A percentile compares a stretch with the other conserved stretches of the same genome.
These are phyloP conservation scores for Epichloe typhina DNA, from an alignment of 2,329 filamentous ascomycete genomes.

Conservation along the genomic window DNA sequence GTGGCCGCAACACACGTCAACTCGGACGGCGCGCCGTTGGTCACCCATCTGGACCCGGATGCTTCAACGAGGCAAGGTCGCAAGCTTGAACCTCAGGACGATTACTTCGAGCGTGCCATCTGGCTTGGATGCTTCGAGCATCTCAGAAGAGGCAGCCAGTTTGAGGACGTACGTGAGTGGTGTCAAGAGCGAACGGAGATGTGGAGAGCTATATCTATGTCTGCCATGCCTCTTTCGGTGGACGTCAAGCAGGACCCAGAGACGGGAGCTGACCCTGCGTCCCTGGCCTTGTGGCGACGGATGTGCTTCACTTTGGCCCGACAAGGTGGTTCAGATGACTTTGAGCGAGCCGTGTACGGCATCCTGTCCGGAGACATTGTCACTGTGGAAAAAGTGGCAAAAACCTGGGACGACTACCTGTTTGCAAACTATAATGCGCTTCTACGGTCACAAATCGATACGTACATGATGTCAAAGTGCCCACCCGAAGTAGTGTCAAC, in stretches of 20 bases:
- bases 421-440: conserved; percentile 84
- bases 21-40: conserved; percentile 49
- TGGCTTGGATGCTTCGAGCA: conserved; percentile 95
- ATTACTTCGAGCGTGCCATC: conserved; percentile 77
- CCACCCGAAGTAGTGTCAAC: conserved; percentile 38
- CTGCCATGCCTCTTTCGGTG: conserved; percentile 49
- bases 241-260: conserved; percentile 25
- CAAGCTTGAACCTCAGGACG: conserved; percentile 67
- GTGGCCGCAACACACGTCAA: conserved; percentile 43
- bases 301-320: conserved; percentile 63
- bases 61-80: conserved; percentile 68
- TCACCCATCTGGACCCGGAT: conserved; percentile 88
- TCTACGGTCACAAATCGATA: conserved; percentile 66
- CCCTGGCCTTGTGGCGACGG: conserved; percentile 57
- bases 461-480: conserved; percentile 46
- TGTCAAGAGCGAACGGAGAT: conserved; percentile 73
- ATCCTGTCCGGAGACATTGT: conserved; percentile 73
- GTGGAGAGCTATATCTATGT: conserved; percentile 79
- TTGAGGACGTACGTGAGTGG: conserved; percentile 69
- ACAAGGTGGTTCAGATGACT: conserved; percentile 56
- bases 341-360: conserved; percentile 83
- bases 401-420: conserved; percentile 73
- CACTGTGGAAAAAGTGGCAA: conserved; percentile 64
- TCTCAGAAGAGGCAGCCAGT: conserved; percentile 67
- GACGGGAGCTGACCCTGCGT: conserved; percentile 24